These are phyloP conservation scores for Talaromyces wortmannii DNA, from an alignment of 495 filamentous ascomycete species.

Conservation along the genomic window DNA sequence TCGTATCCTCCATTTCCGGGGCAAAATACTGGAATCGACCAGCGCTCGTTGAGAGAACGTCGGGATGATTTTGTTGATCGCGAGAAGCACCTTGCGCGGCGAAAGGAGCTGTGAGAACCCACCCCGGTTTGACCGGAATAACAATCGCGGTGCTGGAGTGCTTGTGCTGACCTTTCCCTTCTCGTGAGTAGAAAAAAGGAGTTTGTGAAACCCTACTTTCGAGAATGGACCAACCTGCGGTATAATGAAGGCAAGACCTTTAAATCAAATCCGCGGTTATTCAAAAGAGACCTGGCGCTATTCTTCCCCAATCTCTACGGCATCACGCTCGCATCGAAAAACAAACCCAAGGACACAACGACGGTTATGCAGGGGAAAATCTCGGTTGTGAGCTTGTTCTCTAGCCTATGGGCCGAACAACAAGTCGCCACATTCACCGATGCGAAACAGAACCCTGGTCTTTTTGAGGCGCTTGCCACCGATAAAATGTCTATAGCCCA, in stretches of 20 bases:
- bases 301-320: conserved; percentile 93
- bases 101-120: conserved; percentile 59
- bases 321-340: conserved; percentile 54
- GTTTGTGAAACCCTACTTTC: conserved; percentile 81
- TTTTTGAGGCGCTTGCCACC: conserved; percentile 43
- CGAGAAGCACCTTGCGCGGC: conserved; percentile 68
- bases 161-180: conserved; percentile 3
- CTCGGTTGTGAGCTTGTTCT: conserved; percentile 74
- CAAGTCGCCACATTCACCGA: conserved; percentile 70
- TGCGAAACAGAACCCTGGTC: conserved; percentile 53
- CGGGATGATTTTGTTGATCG: conserved; percentile 79
- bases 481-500: conserved; percentile 45
- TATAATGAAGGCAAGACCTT: conserved; percentile 86
- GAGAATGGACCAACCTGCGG: conserved; percentile 80
- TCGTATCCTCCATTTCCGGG: conserved; percentile 61
- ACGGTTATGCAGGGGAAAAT: conserved; percentile 60
- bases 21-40: conserved; percentile 74
- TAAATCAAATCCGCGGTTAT: conserved; percentile 66
- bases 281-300: conserved; percentile 66
- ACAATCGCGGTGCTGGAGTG: neutral
- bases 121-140: neutral
- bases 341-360: conserved; percentile 58
- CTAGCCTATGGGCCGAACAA: conserved; percentile 72
- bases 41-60: conserved; percentile 56
- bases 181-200: conserved; percentile 32